Conservation (phyloP, 176 grass and related monocot species). For the Typha latifolia region DNA sequence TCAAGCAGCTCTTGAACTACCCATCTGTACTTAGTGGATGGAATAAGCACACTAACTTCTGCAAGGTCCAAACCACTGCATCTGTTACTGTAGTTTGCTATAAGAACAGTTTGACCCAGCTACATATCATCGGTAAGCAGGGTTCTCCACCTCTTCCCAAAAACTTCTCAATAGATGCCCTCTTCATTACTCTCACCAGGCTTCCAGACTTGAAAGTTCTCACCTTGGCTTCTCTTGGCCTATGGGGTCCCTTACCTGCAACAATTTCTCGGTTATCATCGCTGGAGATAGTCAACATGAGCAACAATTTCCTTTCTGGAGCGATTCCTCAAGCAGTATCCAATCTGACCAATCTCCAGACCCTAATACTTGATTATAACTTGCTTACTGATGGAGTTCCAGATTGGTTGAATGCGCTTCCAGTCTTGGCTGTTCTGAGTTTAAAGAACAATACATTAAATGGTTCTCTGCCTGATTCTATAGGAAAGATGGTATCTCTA, state of each 20-base stretch:
- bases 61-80: conserved; percentile 27
- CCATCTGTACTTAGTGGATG: conserved; percentile 56
- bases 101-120: conserved; percentile 72
- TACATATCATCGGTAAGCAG: conserved; percentile 49
- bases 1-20: conserved; percentile 61
- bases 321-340: conserved; percentile 44
- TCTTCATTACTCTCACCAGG: conserved; percentile 59
- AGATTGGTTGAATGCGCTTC: conserved; percentile 35
- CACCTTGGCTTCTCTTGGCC: conserved; percentile 55
- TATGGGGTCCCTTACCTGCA: conserved; percentile 67
- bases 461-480: conserved; percentile 47
- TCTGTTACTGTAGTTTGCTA: conserved; percentile 69
- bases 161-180: conserved; percentile 61
- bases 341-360: conserved; percentile 54
- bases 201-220: conserved; percentile 93
- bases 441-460: conserved; percentile 63
- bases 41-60: conserved; percentile 70
- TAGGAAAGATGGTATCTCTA: conserved; percentile 41
- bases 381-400: conserved; percentile 49
- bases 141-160: conserved; percentile 44
- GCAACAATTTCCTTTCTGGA: conserved; percentile 72
- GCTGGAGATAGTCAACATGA: conserved; percentile 88
- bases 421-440: conserved; percentile 61
- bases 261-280: conserved; percentile 41
- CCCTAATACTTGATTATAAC: conserved; percentile 77